A percentile compares a stretch with the other conserved stretches of the same genome.
Conservation (phyloP, 2,329 filamentous ascomycete genomes). For the Colletotrichum siamense region DNA sequence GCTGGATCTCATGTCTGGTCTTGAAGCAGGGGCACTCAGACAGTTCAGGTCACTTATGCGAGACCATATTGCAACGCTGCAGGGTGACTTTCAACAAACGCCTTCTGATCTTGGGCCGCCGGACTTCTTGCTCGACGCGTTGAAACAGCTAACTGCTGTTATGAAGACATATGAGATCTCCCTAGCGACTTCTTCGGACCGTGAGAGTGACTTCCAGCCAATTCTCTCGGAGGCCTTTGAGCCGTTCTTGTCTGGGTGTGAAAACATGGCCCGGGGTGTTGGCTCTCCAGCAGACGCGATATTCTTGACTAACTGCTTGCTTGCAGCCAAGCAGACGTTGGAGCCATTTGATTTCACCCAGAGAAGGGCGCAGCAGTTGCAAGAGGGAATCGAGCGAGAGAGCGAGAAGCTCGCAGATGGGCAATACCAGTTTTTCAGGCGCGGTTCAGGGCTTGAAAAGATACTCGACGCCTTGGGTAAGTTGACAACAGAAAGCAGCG, state of each 20-base stretch:
- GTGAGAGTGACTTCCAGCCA: slow-evolving; percentile 74
- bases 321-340: slow-evolving; percentile 62
- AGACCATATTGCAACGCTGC: slow-evolving; percentile 78
- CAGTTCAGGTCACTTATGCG: slow-evolving; percentile 84
- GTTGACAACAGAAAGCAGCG: slow-evolving; percentile 33
- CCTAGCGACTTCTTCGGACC: slow-evolving; percentile 62
- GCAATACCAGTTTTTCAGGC: slow-evolving; percentile 76
- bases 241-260: slow-evolving; percentile 81
- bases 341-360: slow-evolving; percentile 68
- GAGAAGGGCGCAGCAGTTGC: slow-evolving; percentile 59
- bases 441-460: slow-evolving; percentile 73
- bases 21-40: slow-evolving; percentile 79
- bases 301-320: slow-evolving; percentile 76
- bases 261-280: slow-evolving; percentile 69
- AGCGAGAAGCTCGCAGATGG: slow-evolving; percentile 64
- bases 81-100: slow-evolving; percentile 72
- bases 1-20: slow-evolving; percentile 68
- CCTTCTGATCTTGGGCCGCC: slow-evolving; percentile 79
- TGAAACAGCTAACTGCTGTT: slow-evolving; percentile 78
- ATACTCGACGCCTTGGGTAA: slow-evolving; percentile 64
- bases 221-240: slow-evolving; percentile 83
- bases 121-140: slow-evolving; percentile 78
- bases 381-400: slow-evolving; percentile 60
- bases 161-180: slow-evolving; percentile 90
- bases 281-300: slow-evolving; percentile 66